These are phyloP conservation scores for Calocybe gangraenosa DNA, from an alignment of 768 basidiomycete species.

Conservation along the genomic window DNA sequence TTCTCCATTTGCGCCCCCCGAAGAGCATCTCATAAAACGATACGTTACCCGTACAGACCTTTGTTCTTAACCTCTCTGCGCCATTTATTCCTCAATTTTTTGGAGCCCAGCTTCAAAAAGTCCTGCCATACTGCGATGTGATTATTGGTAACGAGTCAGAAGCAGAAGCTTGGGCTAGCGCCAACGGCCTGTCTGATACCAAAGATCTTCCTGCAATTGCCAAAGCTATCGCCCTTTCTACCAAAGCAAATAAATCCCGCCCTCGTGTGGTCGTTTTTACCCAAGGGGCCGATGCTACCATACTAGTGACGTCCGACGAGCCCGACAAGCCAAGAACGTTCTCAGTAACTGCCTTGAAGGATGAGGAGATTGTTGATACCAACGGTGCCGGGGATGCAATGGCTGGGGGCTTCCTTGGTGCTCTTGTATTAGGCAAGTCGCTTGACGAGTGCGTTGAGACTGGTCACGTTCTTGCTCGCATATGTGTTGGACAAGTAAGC, in stretches of 20 bases:
- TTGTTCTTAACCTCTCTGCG: slow-evolving; percentile 91
- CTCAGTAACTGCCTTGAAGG: slow-evolving; percentile 52
- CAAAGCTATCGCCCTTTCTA: slow-evolving; percentile 63
- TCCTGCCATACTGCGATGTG: slow-evolving; percentile 84
- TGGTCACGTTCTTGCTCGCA: slow-evolving; percentile 83
- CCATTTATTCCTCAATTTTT: slow-evolving; percentile 98
- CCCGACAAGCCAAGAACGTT: slow-evolving; percentile 53
- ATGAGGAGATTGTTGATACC: slow-evolving; percentile 83
- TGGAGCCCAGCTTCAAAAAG: slow-evolving; percentile 68
- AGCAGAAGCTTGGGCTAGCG: slow-evolving; percentile 80
- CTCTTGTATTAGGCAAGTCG: slow-evolving; percentile 71
- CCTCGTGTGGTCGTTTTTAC: slow-evolving; percentile 88
- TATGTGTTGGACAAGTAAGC: slow-evolving; percentile 77
- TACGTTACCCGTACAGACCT: slow-evolving; percentile 48
- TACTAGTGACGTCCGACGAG: slow-evolving; percentile 62
- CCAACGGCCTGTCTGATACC: slow-evolving; percentile 62
- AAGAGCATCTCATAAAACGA: slow-evolving; percentile 1
- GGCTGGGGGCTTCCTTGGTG: slow-evolving; percentile 93
- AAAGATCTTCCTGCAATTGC: slow-evolving; percentile 70
- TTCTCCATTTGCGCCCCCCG: not conserved
- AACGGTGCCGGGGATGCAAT: slow-evolving; percentile 99
- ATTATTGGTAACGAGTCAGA: slow-evolving; percentile 97
- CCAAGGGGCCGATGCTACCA: slow-evolving; percentile 77
- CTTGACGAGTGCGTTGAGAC: slow-evolving; percentile 74
- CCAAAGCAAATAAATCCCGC: slow-evolving; percentile 72